phyloP scores from a whole-genome alignment of 257 asterid species.

The Buddleja alternifolia region DNA sequence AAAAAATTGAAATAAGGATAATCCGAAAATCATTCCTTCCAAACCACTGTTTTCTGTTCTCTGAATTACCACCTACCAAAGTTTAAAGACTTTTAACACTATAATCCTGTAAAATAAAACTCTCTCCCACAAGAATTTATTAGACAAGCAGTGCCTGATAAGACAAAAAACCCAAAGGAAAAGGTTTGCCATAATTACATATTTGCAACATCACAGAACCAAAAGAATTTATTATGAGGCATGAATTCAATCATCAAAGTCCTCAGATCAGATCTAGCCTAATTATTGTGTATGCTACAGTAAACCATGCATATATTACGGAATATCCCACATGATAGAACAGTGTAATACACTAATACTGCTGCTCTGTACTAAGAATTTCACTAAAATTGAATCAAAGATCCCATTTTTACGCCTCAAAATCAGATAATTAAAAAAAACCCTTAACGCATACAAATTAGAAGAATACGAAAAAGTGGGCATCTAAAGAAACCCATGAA shows the following conservation, averaged over 20 bases:
- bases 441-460: background rate
- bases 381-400: constrained; percentile 21
- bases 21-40: constrained; percentile 9
- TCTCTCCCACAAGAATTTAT: constrained; percentile 19
- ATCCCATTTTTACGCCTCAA: constrained; percentile 24
- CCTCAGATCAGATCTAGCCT: constrained; percentile 49
- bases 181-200: constrained; percentile 3
- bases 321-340: constrained; percentile 25
- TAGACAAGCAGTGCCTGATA: background rate
- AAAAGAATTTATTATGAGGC: constrained; percentile 9
- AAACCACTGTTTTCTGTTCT: background rate
- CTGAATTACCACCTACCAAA: background rate
- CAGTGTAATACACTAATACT: constrained; percentile 10
- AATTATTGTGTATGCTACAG: constrained; percentile 27
- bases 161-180: constrained; percentile 12
- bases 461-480: constrained; percentile 8
- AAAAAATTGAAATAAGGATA: background rate
- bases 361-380: constrained; percentile 23
- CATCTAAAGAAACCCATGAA: background rate
- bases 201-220: constrained; percentile 19
- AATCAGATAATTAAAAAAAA: constrained; percentile 20
- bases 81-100: constrained; percentile 5
- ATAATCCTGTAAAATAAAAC: constrained; percentile 6
- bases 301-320: constrained; percentile 29
- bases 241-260: constrained; percentile 35